Evolutionary conservation across 1,284 basidiomycete genomes (phyloP).

Genomic region (Trametes hirsuta): DNA sequence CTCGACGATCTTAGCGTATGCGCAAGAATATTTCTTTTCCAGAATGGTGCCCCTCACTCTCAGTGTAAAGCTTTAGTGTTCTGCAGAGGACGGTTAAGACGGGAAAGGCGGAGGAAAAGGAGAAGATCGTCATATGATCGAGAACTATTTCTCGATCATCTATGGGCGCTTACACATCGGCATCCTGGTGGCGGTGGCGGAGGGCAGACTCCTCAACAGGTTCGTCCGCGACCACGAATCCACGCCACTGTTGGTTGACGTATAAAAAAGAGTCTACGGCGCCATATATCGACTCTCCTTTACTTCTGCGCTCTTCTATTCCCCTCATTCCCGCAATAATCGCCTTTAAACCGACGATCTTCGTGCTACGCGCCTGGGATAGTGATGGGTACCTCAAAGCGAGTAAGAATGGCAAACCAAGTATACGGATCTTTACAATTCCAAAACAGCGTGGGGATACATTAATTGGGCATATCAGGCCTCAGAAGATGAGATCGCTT

Average conservation of each 20-base stretch:
- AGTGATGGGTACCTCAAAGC: not conserved
- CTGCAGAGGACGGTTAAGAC: not conserved
- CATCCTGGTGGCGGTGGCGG: slow-evolving; percentile 10
- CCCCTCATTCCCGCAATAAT: not conserved
- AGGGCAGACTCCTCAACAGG: not conserved
- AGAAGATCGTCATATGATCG: slow-evolving; percentile 16
- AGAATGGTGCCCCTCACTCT: too few relatives aligned
- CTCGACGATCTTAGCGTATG: too few relatives aligned
- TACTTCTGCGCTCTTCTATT: not conserved
- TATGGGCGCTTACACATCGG: slow-evolving; percentile 8
- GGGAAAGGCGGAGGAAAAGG: slow-evolving; percentile 6
- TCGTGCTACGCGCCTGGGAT: not conserved
- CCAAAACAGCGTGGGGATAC: not conserved
- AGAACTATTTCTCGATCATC: slow-evolving; percentile 7
- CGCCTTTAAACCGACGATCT: too few relatives aligned
- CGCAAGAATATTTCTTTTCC: too few relatives aligned
- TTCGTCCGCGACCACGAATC: not conserved
- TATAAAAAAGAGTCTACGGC: too few relatives aligned
- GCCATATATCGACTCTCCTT: not conserved
- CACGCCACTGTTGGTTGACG: too few relatives aligned
- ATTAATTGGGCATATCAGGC: slow-evolving; percentile 8
- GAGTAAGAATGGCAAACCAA: not conserved
- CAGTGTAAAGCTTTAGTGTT: too few relatives aligned
- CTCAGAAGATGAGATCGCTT: slow-evolving; percentile 9
- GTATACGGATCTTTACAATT: not conserved